A percentile compares a stretch with the other conserved stretches of the same genome.
Conservation (phyloP, 768 basidiomycete species). For the Suillus luteus region DNA sequence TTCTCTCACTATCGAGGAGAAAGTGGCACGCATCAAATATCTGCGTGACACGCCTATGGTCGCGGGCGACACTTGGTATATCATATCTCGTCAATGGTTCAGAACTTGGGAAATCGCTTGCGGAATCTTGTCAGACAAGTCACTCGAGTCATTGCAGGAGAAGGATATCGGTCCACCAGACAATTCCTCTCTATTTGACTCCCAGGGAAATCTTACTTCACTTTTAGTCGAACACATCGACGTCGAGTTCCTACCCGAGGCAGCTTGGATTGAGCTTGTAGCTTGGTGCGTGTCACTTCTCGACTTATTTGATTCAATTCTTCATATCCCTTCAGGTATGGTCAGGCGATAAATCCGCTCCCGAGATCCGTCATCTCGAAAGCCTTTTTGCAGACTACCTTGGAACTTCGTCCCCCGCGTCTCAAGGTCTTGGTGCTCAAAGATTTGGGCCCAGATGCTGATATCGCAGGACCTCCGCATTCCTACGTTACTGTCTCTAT, state of each 20-base stretch:
- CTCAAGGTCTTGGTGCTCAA: slow-evolving; percentile 56
- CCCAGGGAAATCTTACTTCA: slow-evolving; percentile 44
- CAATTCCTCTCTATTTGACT: slow-evolving; percentile 66
- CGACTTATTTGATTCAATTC: slow-evolving; percentile 4
- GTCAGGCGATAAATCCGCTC: slow-evolving; percentile 53
- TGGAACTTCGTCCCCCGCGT: slow-evolving; percentile 75
- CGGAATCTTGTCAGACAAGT: slow-evolving; percentile 67
- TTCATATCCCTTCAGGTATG: slow-evolving; percentile 59
- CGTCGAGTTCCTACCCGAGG: slow-evolving; percentile 72
- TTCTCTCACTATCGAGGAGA: slow-evolving; percentile 36
- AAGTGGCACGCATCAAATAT: slow-evolving; percentile 50
- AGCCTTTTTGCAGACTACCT: slow-evolving; percentile 50
- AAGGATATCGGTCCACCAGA: slow-evolving; percentile 73
- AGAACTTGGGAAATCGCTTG: slow-evolving; percentile 75
- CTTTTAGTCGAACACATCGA: slow-evolving; percentile 63
- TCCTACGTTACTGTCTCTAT: slow-evolving; percentile 49
- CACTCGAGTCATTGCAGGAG: slow-evolving; percentile 56
- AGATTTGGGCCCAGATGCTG: slow-evolving; percentile 28
- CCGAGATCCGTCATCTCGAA: slow-evolving; percentile 68
- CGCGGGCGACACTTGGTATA: slow-evolving; percentile 76
- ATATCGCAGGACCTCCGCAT: slow-evolving; percentile 32
- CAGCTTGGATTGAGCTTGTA: slow-evolving; percentile 68
- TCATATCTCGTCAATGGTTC: slow-evolving; percentile 74
- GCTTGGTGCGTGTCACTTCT: slow-evolving; percentile 47
- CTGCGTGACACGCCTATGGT: slow-evolving; percentile 52